Percentiles rank a stretch among this genome's conserved stretches.
Evolutionary conservation across 768 basidiomycete genomes (phyloP).

Genomic region (Tephrocybe sp.): DNA sequence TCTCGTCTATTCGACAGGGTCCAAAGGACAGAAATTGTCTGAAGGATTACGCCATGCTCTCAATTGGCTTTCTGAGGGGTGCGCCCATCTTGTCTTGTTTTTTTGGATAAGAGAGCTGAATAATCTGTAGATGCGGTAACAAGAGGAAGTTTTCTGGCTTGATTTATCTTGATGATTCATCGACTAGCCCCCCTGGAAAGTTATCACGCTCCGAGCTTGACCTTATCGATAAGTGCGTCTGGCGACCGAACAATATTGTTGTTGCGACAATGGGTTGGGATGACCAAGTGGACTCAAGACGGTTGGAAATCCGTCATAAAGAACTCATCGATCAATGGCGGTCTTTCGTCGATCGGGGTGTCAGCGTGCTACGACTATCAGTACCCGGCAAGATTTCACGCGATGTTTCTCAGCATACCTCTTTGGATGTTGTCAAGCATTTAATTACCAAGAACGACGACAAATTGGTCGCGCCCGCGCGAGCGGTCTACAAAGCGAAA

Average conservation of each 20-base stretch:
- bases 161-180: slow-evolving; percentile 11
- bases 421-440: slow-evolving; percentile 11
- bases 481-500: too few species aligned
- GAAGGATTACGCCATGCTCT: slow-evolving; percentile 6
- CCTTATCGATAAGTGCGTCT: slow-evolving; percentile 9
- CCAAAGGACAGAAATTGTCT: slow-evolving; percentile 9
- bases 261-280: slow-evolving; percentile 13
- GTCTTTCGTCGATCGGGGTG: slow-evolving; percentile 13
- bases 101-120: background rate
- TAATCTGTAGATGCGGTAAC: slow-evolving; percentile 1
- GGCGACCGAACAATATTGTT: slow-evolving; percentile 5
- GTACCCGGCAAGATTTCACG: slow-evolving; percentile 3
- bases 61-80: slow-evolving; percentile 13
- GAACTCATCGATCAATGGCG: slow-evolving; percentile 13
- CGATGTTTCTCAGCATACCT: slow-evolving; percentile 8
- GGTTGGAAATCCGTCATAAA: slow-evolving; percentile 6
- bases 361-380: slow-evolving; percentile 10
- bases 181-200: slow-evolving; percentile 1
- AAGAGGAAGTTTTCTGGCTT: slow-evolving; percentile 13
- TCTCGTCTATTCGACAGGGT: slow-evolving; percentile 8
- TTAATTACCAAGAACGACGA: slow-evolving; percentile 9
- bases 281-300: background rate
- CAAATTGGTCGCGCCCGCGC: background rate
- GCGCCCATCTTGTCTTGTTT: too few species aligned
- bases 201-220: slow-evolving; percentile 4